These are phyloP conservation scores for Wickerhamiella galacta DNA, from an alignment of 805 yeast genomes.

Conservation along the genomic window DNA sequence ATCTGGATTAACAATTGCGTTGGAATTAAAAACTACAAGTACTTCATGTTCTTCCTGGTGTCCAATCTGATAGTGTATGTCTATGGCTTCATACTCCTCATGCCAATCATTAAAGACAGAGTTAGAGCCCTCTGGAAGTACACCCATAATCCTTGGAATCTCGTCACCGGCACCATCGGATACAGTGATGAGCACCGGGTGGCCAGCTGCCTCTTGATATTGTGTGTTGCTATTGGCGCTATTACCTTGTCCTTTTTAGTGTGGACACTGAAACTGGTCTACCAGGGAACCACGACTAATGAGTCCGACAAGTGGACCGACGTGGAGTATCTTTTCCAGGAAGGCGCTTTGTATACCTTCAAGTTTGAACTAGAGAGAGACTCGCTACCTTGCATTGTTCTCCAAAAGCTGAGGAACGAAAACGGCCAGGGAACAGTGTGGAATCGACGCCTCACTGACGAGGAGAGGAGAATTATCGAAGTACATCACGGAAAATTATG, in stretches of 20 bases:
- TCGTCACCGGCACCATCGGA: constrained; percentile 4
- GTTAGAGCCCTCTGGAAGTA: not conserved
- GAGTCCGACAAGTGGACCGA: constrained; percentile 59
- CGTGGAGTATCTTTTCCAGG: constrained; percentile 34
- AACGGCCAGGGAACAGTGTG: constrained; percentile 9
- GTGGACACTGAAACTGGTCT: constrained; percentile 34
- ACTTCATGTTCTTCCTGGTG: constrained; percentile 40
- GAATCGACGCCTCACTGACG: constrained; percentile 17
- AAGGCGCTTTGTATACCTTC: constrained; percentile 24
- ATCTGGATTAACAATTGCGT: constrained; percentile 47
- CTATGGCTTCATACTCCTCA: constrained; percentile 27
- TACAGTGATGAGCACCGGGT: constrained; percentile 21
- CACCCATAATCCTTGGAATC: not conserved
- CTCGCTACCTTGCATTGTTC: constrained; percentile 14
- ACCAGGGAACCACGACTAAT: constrained; percentile 58
- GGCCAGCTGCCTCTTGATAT: constrained; percentile 24
- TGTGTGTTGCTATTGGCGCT: constrained; percentile 29
- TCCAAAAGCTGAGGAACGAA: no score
- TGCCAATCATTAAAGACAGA: not conserved
- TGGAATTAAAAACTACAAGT: constrained; percentile 42
- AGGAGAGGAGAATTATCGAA: constrained; percentile 17
- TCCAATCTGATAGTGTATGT: constrained; percentile 30
- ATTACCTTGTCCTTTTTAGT: constrained; percentile 31
- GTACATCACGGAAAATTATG: constrained; percentile 10
- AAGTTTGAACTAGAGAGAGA: constrained; percentile 10